Evolutionary conservation across 2,329 filamentous ascomycete species (phyloP).

Genomic region (Paramyrothecium roridum): DNA sequence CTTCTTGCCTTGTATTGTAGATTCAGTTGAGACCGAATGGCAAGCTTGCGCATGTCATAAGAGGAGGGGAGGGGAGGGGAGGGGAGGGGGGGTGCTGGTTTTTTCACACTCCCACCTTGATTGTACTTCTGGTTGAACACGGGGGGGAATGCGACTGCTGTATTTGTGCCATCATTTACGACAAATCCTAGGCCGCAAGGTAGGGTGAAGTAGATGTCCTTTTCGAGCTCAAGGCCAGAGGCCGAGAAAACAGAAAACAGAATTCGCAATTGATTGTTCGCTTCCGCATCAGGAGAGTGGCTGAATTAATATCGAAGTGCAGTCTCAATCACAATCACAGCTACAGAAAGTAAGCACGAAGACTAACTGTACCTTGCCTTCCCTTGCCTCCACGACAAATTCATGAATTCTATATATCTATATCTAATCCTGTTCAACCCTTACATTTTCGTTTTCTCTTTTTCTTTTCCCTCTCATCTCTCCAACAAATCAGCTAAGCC

Average conservation of each 20-base stretch:
- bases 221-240: neutral
- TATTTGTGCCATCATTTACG: no score
- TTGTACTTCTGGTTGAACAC: neutral
- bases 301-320: neutral
- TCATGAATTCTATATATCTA: no score
- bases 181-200: no score
- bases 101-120: neutral
- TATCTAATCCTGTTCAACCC: no score
- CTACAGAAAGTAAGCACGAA: neutral
- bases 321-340: neutral
- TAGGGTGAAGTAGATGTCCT: no score
- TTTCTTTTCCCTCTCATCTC: no score
- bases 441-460: no score
- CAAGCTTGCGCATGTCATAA: neutral
- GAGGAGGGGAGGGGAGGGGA: neutral
- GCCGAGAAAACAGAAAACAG: neutral
- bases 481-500: no score
- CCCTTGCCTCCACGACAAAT: no score
- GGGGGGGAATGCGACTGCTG: no score
- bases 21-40: neutral
- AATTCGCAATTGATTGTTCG: neutral
- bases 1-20: neutral
- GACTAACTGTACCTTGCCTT: no score
- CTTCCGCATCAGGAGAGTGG: neutral
- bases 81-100: neutral